Evolutionary conservation across 129 eudicot genomes (phyloP).

Genomic region (Logfia minima): DNA sequence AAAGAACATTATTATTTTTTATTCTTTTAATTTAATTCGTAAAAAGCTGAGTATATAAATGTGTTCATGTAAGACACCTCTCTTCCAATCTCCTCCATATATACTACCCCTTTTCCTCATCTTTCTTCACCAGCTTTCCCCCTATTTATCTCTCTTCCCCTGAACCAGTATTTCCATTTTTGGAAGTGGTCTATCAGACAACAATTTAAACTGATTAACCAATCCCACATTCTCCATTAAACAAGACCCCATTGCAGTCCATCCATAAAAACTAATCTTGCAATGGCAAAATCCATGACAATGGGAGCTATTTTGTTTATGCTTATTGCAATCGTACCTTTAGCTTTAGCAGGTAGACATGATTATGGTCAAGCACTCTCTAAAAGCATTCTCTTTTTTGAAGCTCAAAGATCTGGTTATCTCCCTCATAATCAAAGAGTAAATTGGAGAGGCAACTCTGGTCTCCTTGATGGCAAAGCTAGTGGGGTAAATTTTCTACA

Average conservation of each 20-base stretch:
- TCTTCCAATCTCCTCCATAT: slow-evolving; percentile 56
- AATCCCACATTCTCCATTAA: slow-evolving; percentile 9
- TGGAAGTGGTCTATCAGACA: slow-evolving; percentile 45
- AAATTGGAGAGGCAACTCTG: slow-evolving; percentile 86
- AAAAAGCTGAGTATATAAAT: not conserved
- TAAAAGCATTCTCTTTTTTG: slow-evolving; percentile 83
- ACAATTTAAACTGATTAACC: slow-evolving; percentile 48
- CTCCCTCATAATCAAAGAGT: slow-evolving; percentile 77
- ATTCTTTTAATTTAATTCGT: too few species aligned
- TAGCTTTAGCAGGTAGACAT: slow-evolving; percentile 58
- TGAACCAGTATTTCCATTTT: slow-evolving; percentile 21
- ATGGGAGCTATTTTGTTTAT: slow-evolving; percentile 55
- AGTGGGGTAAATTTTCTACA: slow-evolving; percentile 57
- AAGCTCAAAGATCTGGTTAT: slow-evolving; percentile 97
- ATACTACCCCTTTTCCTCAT: slow-evolving; percentile 45
- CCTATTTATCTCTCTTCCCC: slow-evolving; percentile 29
- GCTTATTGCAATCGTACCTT: slow-evolving; percentile 40
- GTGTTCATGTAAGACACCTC: slow-evolving; percentile 41
- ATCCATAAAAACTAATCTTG: not conserved
- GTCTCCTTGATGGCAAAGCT: slow-evolving; percentile 76
- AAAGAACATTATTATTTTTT: too few species aligned
- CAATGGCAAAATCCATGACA: slow-evolving; percentile 45
- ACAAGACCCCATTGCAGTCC: slow-evolving; percentile 32
- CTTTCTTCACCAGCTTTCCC: slow-evolving; percentile 41
- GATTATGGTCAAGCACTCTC: slow-evolving; percentile 79